Base-by-base conservation (phyloP, 129 eudicot genomes). In the Cynara cardunculus region DNA sequence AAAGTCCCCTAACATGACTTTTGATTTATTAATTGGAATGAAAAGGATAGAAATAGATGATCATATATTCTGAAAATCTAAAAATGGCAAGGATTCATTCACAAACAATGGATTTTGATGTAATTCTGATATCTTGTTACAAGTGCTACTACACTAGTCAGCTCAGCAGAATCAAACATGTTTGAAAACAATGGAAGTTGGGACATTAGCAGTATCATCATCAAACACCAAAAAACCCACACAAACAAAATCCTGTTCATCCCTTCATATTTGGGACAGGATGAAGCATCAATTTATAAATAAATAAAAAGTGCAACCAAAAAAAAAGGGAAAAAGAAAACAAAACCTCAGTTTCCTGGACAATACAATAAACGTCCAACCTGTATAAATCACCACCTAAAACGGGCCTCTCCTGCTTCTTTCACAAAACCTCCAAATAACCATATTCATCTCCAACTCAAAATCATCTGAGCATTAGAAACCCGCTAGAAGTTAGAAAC, bases 371-470 rank as follows among this genome's bases (percentile, higher is more conserved):
- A 67, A 75, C 72, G 71, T 18, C 81, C 77, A 68, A 76, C 65
- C 72, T 69, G 81, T 82, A 82, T 82, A 53, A 76, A 75, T 69
- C 86, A 83, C 81, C 86, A 77, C 86, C 86, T 83, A 83, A 82
- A 82, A 71, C 64, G 41, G 32, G 78, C 41, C 77, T 77, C 71
- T 49, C 16, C 80, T 67, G 56, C 65, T 64, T 39, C 44, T 74
- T 39, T 30, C n/a, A 62, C 71, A 37, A 72, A 64, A 73, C 13
- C 34, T 81, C 76, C 85, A 75, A 46, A 82, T 67, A 74, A 39
- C 74, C 80, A 73, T 32, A 80, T 80, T 62, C 73, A 12, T 72
- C 84, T 49, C 10, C 77, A 69, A 18, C 39, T 81, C 71, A 75
- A 75, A 81, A 82, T 59, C 82, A 71, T 78, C 86, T 83, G 86